phyloP scores from a whole-genome alignment of 2,329 filamentous ascomycete species.

The Colletotrichum sp. region DNA sequence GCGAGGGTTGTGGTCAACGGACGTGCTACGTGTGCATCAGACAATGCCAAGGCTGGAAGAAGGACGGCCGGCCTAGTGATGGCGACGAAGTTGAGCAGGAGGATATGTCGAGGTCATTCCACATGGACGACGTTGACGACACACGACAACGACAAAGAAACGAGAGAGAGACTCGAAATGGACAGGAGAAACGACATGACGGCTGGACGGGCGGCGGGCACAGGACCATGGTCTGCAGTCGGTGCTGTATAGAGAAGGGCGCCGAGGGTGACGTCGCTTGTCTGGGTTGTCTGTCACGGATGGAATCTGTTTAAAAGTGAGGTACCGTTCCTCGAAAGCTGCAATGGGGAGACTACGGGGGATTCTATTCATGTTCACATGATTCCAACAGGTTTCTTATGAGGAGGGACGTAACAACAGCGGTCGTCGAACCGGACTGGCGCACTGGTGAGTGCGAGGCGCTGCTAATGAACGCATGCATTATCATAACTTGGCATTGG shows the following conservation, averaged over 20 bases:
- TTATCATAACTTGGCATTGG: background rate
- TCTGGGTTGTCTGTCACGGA: slow-evolving; percentile 61
- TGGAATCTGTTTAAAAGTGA: slow-evolving; percentile 39
- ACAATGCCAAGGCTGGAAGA: slow-evolving; percentile 59
- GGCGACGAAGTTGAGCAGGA: slow-evolving; percentile 13
- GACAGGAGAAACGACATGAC: background rate
- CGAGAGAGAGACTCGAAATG: background rate
- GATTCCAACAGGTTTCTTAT: background rate
- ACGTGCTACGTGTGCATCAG: slow-evolving; percentile 75
- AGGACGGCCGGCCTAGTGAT: slow-evolving; percentile 22
- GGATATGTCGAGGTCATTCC: slow-evolving; percentile 47
- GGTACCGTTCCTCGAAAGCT: background rate
- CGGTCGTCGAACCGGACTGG: background rate
- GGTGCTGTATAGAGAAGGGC: slow-evolving; percentile 71
- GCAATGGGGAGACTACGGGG: background rate
- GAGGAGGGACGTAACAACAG: background rate
- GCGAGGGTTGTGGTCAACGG: slow-evolving; percentile 63
- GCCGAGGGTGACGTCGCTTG: slow-evolving; percentile 70
- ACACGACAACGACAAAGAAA: slow-evolving; percentile 20
- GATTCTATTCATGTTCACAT: background rate
- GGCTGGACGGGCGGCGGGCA: slow-evolving; percentile 51
- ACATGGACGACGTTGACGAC: slow-evolving; percentile 55
- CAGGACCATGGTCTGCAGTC: slow-evolving; percentile 65
- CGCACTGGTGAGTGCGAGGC: background rate
- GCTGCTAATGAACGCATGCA: slow-evolving; percentile 20